phyloP scores from a whole-genome alignment of 345 rosid species.

The Psidium guajava region DNA sequence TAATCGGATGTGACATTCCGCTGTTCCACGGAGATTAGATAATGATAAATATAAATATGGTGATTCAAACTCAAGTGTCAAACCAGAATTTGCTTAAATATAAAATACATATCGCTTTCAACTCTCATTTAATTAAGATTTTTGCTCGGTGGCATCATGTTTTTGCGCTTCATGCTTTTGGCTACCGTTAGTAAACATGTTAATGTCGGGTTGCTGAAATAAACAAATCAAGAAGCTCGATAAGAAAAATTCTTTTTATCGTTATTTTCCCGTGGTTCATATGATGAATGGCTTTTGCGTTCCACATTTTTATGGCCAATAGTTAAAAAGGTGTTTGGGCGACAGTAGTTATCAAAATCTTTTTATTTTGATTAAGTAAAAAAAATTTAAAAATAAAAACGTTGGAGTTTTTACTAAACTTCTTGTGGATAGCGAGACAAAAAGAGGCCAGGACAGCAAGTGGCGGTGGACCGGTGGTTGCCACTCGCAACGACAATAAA shows the following conservation, averaged over 20 bases:
- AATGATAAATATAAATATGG: neutral
- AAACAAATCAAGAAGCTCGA: accelerated
- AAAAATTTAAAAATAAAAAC: neutral
- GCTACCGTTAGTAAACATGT: neutral
- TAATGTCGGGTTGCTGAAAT: accelerated
- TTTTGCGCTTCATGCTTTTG: neutral
- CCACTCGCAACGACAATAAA: neutral
- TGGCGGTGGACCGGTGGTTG: neutral
- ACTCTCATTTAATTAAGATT: neutral
- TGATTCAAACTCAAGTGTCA: neutral
- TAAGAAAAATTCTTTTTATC: accelerated
- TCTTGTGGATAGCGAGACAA: neutral
- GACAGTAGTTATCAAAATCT: neutral
- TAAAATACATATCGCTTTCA: neutral
- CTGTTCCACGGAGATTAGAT: neutral
- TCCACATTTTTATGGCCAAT: neutral
- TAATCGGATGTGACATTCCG: neutral
- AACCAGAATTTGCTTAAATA: neutral
- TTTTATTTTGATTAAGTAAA: neutral
- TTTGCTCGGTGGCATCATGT: neutral
- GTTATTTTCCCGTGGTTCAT: neutral
- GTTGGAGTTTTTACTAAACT: neutral
- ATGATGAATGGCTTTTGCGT: accelerated
- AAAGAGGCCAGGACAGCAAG: neutral
- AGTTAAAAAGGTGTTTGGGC: neutral